Evolutionary conservation across 768 basidiomycete species (phyloP), one percentile per base, ranked within the genome.

Genomic region (Stropharia rugosoannulata): DNA sequence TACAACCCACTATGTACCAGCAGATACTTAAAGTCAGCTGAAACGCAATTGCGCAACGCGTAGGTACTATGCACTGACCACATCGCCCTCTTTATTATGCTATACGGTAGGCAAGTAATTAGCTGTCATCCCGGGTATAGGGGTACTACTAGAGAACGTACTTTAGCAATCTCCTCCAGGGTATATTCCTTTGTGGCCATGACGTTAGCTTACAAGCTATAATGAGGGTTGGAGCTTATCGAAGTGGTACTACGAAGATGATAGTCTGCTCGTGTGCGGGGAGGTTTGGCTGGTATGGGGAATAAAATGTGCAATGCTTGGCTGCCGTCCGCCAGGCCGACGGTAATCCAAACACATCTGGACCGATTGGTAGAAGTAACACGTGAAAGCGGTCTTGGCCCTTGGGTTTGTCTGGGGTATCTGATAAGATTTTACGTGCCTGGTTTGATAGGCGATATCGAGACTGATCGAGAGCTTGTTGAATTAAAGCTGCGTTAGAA

Each of bases 61-160:
- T 27, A 22, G 39, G 45, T 13, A 36, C 29, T 49, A 25, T 19
- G 16, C 8, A 73, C 82, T 66, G 58, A 89, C 90, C 61, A 97
- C 70, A 69, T 95, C 87, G 46, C 89, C 91, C 63, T 86, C 83
- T 64, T 82, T 87, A 77, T 94, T 92, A 72, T 97, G 95, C 94
- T 97, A 59, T 49, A 44, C 48, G 48, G 41, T 32, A 38, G 49
- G 29, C 45, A 49, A 47, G 41, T 41, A 42, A 36, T 35, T 39
- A 22, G 29, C 40, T 50, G 45, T 22, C 46, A 38, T 7, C 29
- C 44, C 22, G 22, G 22, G 2, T 4, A 22, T 22, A 22, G 39
- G 50, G 4, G 8, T 13, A 25, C 2, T 49, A 27, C 44, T 35
- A 22, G 10, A 25, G 16, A 29, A 49, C 75, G 49, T 58, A 90